A percentile compares a stretch with the other conserved stretches of the same genome.
These are phyloP conservation scores for Saturnispora gosingensis DNA, from an alignment of 805 yeast genomes.

Conservation along the genomic window DNA sequence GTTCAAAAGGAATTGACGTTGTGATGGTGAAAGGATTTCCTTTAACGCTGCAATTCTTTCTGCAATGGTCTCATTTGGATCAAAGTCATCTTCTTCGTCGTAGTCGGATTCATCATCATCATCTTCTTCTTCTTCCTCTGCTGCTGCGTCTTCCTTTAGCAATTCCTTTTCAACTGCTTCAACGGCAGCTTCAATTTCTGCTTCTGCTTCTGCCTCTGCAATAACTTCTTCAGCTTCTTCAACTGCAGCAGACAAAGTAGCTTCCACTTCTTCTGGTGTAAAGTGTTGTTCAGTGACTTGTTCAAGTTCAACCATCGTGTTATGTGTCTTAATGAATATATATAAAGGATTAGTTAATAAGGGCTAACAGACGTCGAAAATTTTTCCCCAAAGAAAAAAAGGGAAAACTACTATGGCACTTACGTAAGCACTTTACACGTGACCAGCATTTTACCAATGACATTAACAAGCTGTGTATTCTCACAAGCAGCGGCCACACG, in stretches of 20 bases:
- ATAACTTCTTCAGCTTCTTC: conserved; percentile 9
- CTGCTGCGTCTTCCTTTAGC: conserved; percentile 26
- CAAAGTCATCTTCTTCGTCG: conserved; percentile 65
- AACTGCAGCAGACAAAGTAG: conserved; percentile 6
- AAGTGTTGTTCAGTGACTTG: conserved; percentile 46
- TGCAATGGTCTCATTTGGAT: conserved; percentile 71
- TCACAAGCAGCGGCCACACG: conserved; percentile 98
- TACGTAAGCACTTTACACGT: conserved; percentile 39
- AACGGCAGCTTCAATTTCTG: conserved; percentile 28
- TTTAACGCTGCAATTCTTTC: conserved; percentile 89
- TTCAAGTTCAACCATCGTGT: conserved; percentile 62
- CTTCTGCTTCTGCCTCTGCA: conserved; percentile 16
- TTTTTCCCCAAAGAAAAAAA: background rate
- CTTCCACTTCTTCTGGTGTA: conserved; percentile 11
- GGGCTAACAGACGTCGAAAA: background rate
- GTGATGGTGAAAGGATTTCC: conserved; percentile 84
- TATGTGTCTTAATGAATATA: background rate
- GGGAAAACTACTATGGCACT: background rate
- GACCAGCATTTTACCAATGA: conserved; percentile 85
- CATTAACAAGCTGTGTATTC: conserved; percentile 81
- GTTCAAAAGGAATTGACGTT: conserved; percentile 43
- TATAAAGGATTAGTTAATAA: background rate
- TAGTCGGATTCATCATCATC: conserved; percentile 38
- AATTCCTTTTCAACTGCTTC: conserved; percentile 27
- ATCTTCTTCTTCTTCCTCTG: conserved; percentile 29